These are phyloP conservation scores for Aristolochia contorta DNA, from an alignment of 164 flowering plant species.

Conservation along the genomic window DNA sequence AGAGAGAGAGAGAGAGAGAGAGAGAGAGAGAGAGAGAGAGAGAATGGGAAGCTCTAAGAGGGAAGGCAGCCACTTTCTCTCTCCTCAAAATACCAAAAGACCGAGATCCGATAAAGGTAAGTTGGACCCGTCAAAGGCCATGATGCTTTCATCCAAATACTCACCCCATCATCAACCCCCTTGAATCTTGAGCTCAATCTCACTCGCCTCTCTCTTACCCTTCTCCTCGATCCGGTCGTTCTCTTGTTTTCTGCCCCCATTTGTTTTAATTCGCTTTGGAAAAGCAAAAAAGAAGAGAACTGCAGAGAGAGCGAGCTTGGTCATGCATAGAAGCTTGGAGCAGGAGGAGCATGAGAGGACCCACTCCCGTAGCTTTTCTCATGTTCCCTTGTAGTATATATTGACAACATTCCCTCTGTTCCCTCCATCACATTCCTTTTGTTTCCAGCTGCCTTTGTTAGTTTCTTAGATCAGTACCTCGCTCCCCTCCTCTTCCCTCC, in stretches of 20 bases:
- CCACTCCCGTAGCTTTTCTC: conserved; percentile 13
- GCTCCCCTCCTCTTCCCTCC: no score
- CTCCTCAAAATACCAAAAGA: not conserved
- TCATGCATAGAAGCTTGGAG: not conserved
- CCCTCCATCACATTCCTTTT: conserved; percentile 11
- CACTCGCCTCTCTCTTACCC: not conserved
- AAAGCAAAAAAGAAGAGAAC: conserved; percentile 22
- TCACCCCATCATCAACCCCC: conserved; percentile 4
- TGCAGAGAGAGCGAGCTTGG: not conserved
- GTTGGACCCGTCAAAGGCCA: conserved; percentile 49
- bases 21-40: no score
- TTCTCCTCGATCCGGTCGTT: conserved; percentile 13
- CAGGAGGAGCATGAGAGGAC: conserved; percentile 1
- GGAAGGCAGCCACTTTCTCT: not conserved
- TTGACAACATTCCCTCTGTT: conserved; percentile 13
- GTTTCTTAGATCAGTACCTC: no score
- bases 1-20: no score
- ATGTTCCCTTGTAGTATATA: conserved; percentile 16
- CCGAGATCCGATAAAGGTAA: conserved; percentile 19
- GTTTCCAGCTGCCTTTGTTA: conserved; percentile 2
- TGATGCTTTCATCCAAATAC: conserved; percentile 18
- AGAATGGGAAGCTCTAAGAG: no score
- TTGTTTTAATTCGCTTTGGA: conserved; percentile 11
- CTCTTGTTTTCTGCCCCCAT: conserved; percentile 18
- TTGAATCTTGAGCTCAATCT: conserved; percentile 25